These are phyloP conservation scores for Crataegus laevigata DNA, from an alignment of 306 rosid species.

Conservation along the genomic window DNA sequence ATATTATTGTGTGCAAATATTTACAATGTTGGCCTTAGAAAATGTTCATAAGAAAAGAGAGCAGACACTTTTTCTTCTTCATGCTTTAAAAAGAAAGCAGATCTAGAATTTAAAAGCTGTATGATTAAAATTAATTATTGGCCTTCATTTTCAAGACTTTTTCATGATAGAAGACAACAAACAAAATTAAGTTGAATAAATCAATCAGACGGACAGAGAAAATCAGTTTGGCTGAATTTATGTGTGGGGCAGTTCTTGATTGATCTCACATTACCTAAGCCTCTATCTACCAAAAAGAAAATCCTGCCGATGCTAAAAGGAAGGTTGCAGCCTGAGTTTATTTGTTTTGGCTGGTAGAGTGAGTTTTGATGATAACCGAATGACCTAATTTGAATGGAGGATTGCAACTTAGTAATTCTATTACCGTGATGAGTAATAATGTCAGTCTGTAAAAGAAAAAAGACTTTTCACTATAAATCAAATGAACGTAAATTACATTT, in stretches of 20 bases:
- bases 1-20: neutral
- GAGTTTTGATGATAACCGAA: neutral
- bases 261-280: neutral
- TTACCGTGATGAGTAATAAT: too few species aligned
- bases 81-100: neutral
- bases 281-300: neutral
- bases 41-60: neutral
- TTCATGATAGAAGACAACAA: neutral
- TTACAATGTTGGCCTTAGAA: neutral
- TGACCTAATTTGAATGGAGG: neutral
- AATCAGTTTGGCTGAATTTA: neutral
- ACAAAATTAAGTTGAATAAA: neutral
- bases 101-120: neutral
- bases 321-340: neutral
- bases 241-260: neutral
- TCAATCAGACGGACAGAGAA: neutral
- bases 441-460: too few species aligned
- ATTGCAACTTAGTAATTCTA: neutral
- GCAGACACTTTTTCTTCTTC: neutral
- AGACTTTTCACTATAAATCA: too few species aligned
- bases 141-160: neutral
- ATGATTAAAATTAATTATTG: neutral
- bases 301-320: neutral
- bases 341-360: neutral
- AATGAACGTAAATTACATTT: too few species aligned